A percentile compares a stretch with the other conserved stretches of the same genome.
Evolutionary conservation across 2,329 filamentous ascomycete species (phyloP).

Genomic region (Ophiostoma novo-ulmi): DNA sequence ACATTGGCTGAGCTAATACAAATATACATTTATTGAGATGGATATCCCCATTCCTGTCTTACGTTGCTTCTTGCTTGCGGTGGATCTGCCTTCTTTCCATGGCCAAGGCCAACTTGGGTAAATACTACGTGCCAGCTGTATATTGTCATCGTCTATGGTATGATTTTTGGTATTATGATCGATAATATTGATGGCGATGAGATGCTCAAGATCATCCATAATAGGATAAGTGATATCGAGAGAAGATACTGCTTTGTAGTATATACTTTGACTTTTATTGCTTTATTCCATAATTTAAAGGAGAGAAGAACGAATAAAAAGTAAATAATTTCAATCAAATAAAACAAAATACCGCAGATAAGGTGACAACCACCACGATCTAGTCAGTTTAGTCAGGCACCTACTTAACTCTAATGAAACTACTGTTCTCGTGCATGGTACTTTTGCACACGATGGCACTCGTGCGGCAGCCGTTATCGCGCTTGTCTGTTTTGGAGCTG

Average conservation of each 20-base stretch:
- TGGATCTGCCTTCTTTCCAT: not conserved
- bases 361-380: not conserved
- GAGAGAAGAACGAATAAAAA: too few species aligned
- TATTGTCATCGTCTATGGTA: not conserved
- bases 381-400: not conserved
- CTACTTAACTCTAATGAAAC: not conserved
- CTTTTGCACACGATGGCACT: not conserved
- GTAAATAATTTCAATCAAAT: not conserved
- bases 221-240: not conserved
- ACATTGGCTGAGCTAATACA: not conserved
- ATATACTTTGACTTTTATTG: not conserved
- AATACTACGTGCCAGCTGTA: not conserved
- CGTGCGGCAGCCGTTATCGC: conserved; percentile 3
- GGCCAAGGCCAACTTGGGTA: not conserved
- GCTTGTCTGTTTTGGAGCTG: not conserved
- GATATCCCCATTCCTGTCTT: not conserved
- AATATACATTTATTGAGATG: not conserved
- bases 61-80: not conserved
- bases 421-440: not conserved
- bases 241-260: not conserved
- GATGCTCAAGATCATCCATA: not conserved
- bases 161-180: not conserved
- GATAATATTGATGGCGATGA: not conserved
- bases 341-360: not conserved
- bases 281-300: too few species aligned